Evolutionary conservation across 2,329 filamentous ascomycete species (phyloP), one percentile per base, ranked within the genome.

Genomic region (Beauveria asiatica): DNA sequence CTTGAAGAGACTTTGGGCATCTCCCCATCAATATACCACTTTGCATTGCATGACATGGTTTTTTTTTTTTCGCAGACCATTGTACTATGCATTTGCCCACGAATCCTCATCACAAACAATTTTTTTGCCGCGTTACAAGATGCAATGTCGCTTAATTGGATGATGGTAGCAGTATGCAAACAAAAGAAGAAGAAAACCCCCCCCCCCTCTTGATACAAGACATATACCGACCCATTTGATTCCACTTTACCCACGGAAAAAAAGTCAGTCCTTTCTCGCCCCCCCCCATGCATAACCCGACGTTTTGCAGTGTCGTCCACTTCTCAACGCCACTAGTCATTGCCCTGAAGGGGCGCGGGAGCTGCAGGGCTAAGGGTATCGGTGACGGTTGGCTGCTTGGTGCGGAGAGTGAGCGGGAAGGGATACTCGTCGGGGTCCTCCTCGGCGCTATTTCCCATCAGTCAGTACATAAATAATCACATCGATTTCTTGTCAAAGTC

Each of bases 381-480:
- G 7, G 42, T 45, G 19, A n/a, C 27, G 50, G 67, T 45, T 68
- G 76, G 71, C 17, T 77, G 78, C 75, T 83, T 83, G 19, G 76
- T 75, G 65, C 82, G 78, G 62, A 85, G 74, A 7, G 81, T 84
- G 64, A 85, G 71, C 27, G 82, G 81, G 73, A 84, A 85, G 1
- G 81, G 79, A 65, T 84, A 84, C 69, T 85, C 83, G n/a, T 85
- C 93, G 0, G 88, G 85, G 67, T 97, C 94, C 78, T 97, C 94
- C 73, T 97, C 92, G 74, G 94, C 91, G 75, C 91, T 95, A 68
- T 58, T 4, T 25, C n/a, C 33, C 19, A 54, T 37, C 11, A 17
- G 30, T 59, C 21, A 60, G 11, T 27, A 45, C 25, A 17, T 49
- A 37, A 25, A 17, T 49, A 37, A 25, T 10, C 55, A 9, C 11